A percentile compares a stretch with the other conserved stretches of the same genome.
These are phyloP conservation scores for Lentinula sp. DNA, from an alignment of 768 basidiomycete genomes.

Conservation along the genomic window DNA sequence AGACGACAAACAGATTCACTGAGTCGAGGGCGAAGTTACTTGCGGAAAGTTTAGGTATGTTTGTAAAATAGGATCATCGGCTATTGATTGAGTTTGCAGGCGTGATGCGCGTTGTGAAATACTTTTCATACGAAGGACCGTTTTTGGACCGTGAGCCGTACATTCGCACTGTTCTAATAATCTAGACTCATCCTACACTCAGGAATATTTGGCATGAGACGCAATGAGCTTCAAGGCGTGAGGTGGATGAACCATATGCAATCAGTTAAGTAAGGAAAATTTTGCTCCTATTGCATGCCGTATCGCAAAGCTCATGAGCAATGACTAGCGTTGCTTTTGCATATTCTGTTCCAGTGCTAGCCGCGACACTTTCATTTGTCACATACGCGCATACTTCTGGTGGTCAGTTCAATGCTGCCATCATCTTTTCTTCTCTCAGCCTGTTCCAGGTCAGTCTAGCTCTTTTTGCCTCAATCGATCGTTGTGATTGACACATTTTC, in stretches of 20 bases:
- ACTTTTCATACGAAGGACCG: slow-evolving; percentile 67
- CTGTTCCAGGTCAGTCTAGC: slow-evolving; percentile 40
- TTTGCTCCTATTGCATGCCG: too few species aligned
- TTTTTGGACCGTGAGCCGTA: slow-evolving; percentile 50
- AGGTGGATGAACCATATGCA: slow-evolving; percentile 53
- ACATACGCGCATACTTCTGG: slow-evolving; percentile 53
- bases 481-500: not conserved
- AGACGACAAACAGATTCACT: slow-evolving; percentile 53
- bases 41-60: slow-evolving; percentile 54
- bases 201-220: slow-evolving; percentile 52
- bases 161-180: not conserved
- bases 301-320: not conserved
- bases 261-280: slow-evolving; percentile 47
- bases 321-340: slow-evolving; percentile 42
- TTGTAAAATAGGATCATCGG: not conserved
- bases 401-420: slow-evolving; percentile 49
- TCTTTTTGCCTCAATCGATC: not conserved
- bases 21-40: slow-evolving; percentile 58
- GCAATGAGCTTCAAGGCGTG: slow-evolving; percentile 49
- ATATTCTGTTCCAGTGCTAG: slow-evolving; percentile 55
- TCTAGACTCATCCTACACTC: not conserved
- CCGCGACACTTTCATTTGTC: slow-evolving; percentile 61
- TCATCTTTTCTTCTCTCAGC: slow-evolving; percentile 63
- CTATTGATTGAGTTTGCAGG: slow-evolving; percentile 21
- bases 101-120: slow-evolving; percentile 70